Evolutionary conservation across 805 yeast species (phyloP), one percentile per base, ranked within the genome.

Genomic region (Gaillardinia entomophila): DNA sequence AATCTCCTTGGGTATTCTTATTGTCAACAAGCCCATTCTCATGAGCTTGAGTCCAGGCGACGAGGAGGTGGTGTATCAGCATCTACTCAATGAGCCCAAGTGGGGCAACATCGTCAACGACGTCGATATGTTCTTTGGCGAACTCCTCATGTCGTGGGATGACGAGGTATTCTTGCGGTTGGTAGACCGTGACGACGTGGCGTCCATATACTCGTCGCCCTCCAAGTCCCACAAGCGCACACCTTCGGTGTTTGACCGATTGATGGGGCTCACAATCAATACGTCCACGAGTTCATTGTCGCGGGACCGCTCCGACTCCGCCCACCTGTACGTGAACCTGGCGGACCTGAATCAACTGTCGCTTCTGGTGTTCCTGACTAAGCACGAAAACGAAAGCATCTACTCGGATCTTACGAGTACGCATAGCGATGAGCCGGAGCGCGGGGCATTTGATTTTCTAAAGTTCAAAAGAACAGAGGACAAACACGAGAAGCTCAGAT

Each of bases 1-100:
- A 40, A 66, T 75, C 12, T 75, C 80, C 1, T 41, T 77, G 24
- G 75, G 79, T 0, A 57, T 78, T 14, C 55, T 78, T 26, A 48
- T 67, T 15, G 60, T 66, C 14, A 79, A 79, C 48, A 58, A 66
- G 33, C 66, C 67, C 14, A 68, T 65, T 14, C 53, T 66, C 33
- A 60, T 63, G 62, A 45, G 51, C 23, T 46, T 61, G 20, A 13
- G 4, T 11, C 34, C 40, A 17, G 64, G 60, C 8, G 68, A 64
- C 38, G 71, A 62, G 41, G 71, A 65, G 34, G 67, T 65, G 10
- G 51, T 60, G 17, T 66, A 62, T 42, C 71, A 65, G 44, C 71
- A 65, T 34, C 49, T 66, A 35, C 48, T 66, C 28, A 62, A 65
- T 38, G 71, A 63, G 30, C 55, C 64, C 26, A 62, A 62, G 38